Evolutionary conservation across 768 basidiomycete species (phyloP), one percentile per base, ranked within the genome.

Genomic region (Mycena metata): DNA sequence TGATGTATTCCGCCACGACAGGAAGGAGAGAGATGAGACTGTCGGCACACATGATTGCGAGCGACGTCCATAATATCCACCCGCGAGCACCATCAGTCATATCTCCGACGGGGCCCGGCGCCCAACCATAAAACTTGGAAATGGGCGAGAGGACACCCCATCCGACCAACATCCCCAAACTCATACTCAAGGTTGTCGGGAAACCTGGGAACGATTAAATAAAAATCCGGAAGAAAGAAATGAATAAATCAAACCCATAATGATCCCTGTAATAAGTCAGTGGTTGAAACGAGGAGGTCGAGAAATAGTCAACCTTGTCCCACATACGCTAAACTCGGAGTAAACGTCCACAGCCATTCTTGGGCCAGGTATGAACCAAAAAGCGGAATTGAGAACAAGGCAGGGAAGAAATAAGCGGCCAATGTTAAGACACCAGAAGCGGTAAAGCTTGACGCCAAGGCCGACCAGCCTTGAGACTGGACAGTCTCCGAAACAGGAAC

Each of bases 21-120:
- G 96, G 95, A 19, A 95, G 72, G 30, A 99, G 88, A 12, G 95
- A 95, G 42, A 98, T 86, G 66, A 98, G 78, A 59, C 91, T 92
- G 80, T 99, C 97, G 41, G 95, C 88, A 77, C 92, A 95, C 97
- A 99, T 98, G 74, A 97, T 93, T 5, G 96, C 96, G 41, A 99
- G 85, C 1, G 96, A 93, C 23, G 91, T 86, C 97, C 97, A 99
- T n/a, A 99, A 87, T 61, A 97, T 96, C 95, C 95, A 97, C 39
- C 95, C 95, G 58, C 96, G 88, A n/a, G 96, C 91, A 46, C 97
- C 97, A 66, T 86, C 85, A 6, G 90, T 85, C 87, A 96, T 95
- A 72, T 95, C 93, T 1, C 91, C 89, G 7, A 97, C 95, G 11
- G 93, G 90, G 6, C 96, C 97, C 50, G 97, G 96, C 0, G 97